Evolutionary conservation across 129 eudicot species (phyloP), one percentile per base, ranked within the genome.

Genomic region (Dittrichia graveolens): DNA sequence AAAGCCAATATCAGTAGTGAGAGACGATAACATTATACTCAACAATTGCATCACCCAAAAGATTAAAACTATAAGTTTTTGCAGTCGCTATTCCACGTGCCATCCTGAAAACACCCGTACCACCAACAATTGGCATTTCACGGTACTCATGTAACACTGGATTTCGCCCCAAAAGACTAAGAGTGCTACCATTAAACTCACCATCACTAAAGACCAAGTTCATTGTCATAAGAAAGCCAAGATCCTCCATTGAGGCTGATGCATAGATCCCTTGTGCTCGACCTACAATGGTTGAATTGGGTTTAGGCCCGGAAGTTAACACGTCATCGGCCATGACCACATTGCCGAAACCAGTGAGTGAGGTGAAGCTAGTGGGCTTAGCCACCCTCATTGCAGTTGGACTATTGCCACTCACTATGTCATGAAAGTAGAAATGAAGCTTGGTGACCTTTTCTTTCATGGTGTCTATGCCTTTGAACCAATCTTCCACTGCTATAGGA

Each of bases 81-180:
- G 85, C 85, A 4, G 81, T 71, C n/a, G 83, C 79, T 7, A 58
- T 77, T 8, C 89, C 89, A 11, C 84, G 77, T 0, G 89, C 89
- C 81, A 85, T 56, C 67, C 86, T 81, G 40, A 85, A 85, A 72
- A 66, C 55, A 18, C 87, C 90, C 14, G 85, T 72, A 5, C 90
- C 90, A 38, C 90, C 90, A 48, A 82, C 79, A 41, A 85, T 76
- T 16, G 90, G 70, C 90, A 85, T 75, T 66, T 85, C 90, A n/a
- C 87, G 79, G 16, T 79, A 78, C 79, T 74, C 71, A 41, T 78
- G 74, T 5, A 70, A 12, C 15, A 46, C 75, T 3, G 90, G 75
- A 16, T 82, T 82, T 64, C 85, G 47, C 34, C 87, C 90, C 8
- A 79, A 67, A 18, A 85, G 67, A 16, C 79, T 85, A 14, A 85